These are phyloP conservation scores for Moesziomyces antarcticus DNA, from an alignment of 1,284 basidiomycete genomes.

Conservation along the genomic window DNA sequence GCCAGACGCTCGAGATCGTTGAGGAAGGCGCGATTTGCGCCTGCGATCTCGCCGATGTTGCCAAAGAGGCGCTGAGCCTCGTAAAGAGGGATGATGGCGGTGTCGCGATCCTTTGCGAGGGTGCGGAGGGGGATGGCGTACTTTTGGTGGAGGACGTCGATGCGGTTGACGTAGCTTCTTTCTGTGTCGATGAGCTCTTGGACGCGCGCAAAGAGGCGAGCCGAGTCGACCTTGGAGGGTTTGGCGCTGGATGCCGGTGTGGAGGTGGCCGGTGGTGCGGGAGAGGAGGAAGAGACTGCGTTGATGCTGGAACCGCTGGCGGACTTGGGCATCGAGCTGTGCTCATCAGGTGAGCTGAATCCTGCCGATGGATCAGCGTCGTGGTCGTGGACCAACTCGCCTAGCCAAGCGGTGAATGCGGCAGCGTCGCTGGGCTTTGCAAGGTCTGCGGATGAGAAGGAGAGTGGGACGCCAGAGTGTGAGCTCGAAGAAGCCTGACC, in stretches of 20 bases:
- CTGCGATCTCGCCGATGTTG: conserved; percentile 88
- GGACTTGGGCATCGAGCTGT: conserved; percentile 32
- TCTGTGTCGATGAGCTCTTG: conserved; percentile 66
- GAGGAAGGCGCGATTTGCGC: conserved; percentile 87
- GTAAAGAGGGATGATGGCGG: conserved; percentile 85
- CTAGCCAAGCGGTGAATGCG: conserved; percentile 51
- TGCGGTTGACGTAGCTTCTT: conserved; percentile 61
- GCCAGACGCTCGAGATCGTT: conserved; percentile 78
- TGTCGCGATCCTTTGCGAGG: conserved; percentile 84
- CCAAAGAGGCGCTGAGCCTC: conserved; percentile 93
- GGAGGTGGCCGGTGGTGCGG: conserved; percentile 5
- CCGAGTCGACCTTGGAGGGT: conserved; percentile 20
- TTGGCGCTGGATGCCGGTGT: neutral
- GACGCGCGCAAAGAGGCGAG: conserved; percentile 43
- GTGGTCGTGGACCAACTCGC: conserved; percentile 52
- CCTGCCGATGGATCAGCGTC: conserved; percentile 8
- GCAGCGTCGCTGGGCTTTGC: conserved; percentile 9
- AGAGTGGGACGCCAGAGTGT: neutral
- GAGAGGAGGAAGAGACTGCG: conserved; percentile 39
- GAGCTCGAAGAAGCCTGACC: conserved; percentile 22
- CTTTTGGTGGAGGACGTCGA: conserved; percentile 59
- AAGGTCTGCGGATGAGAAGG: conserved; percentile 12
- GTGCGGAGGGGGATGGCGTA: conserved; percentile 90
- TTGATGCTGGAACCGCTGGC: conserved; percentile 57
- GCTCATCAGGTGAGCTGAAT: neutral